These are phyloP conservation scores for Plasmodium coatneyi DNA, from an alignment of 169 alveolate genomes.

Conservation along the genomic window DNA sequence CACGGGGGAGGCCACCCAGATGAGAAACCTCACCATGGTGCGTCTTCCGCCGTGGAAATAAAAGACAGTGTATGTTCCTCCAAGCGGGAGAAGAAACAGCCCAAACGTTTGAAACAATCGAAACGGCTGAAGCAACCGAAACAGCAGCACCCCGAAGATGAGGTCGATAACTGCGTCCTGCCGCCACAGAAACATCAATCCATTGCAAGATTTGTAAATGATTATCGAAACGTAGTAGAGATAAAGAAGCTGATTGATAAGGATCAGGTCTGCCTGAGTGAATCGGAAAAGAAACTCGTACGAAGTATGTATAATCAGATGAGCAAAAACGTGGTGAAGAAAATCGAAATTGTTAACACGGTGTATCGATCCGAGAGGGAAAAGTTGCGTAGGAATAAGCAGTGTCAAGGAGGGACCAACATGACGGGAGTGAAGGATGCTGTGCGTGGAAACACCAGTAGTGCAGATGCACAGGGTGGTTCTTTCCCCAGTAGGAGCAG, in stretches of 20 bases:
- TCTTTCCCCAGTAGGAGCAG: background rate
- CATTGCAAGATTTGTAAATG: conserved; percentile 8
- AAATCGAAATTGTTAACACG: conserved; percentile 41
- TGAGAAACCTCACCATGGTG: no score
- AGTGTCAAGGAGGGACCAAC: background rate
- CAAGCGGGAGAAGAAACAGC: no score
- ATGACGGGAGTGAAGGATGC: background rate
- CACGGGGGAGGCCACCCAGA: no score
- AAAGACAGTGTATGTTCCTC: no score
- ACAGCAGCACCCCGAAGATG: background rate
- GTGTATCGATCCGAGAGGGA: conserved; percentile 32
- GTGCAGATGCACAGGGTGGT: background rate
- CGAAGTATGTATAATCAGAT: conserved; percentile 10
- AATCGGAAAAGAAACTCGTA: background rate
- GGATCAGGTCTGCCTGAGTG: conserved; percentile 1
- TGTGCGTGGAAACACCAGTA: background rate
- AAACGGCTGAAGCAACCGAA: background rate
- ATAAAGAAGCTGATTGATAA: conserved; percentile 3
- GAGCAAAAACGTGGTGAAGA: conserved; percentile 57
- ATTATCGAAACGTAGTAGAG: conserved; percentile 37
- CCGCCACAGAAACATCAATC: conserved; percentile 12
- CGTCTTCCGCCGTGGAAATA: no score
- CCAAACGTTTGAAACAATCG: no score
- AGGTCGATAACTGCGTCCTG: background rate
- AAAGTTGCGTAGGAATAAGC: background rate